Evolutionary conservation across 176 grass and related monocot species (phyloP), one percentile per base, ranked within the genome.

Genomic region (Tillandsia leiboldiana): DNA sequence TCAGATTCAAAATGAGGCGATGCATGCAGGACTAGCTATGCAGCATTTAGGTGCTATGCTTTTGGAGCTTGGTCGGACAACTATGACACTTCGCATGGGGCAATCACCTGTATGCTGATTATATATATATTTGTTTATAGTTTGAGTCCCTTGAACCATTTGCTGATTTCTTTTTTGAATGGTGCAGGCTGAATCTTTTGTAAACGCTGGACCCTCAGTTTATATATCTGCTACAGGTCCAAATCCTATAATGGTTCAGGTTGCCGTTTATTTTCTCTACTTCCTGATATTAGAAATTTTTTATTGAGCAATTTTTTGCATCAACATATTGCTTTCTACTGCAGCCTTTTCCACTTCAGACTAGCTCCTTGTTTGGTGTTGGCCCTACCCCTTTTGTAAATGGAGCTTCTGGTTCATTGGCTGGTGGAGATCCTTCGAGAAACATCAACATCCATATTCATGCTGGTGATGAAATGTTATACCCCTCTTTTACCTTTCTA

Each of bases 171-270:
- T 77, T 83, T 20, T 56, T 70, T 79, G 42, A 67, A 52, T 67
- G 20, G 28, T 83, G 73, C 82, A 97, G 94, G 67, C 76, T 73
- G 75, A 83, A 64, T 86, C 94, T 72, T 91, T 86, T 77, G 94
- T 97, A 29, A 92, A 97, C 83, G 64, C 89, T 71, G 94, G 89
- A 26, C 72, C 88, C 67, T 79, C 94, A 77, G 86, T 90, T 83
- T 97, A 97, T 76, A 81, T 97, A 76, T 86, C 88, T 75, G 77
- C 84, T 50, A 74, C 73, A 23, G 94, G 94, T 61, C 94, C 94
- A 82, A 97, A 92, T 77, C 94, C 89, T 51, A 92, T 97, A 58
- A 97, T 97, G 94, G 94, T 97, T 87, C 94, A 97, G 94, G 94
- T 97, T 52, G 87, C 12, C 51, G 51, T 58, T 24, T 75, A 29